Conservation (phyloP, 2,329 filamentous ascomycete genomes). For the Ophiocordyceps sinensis region DNA sequence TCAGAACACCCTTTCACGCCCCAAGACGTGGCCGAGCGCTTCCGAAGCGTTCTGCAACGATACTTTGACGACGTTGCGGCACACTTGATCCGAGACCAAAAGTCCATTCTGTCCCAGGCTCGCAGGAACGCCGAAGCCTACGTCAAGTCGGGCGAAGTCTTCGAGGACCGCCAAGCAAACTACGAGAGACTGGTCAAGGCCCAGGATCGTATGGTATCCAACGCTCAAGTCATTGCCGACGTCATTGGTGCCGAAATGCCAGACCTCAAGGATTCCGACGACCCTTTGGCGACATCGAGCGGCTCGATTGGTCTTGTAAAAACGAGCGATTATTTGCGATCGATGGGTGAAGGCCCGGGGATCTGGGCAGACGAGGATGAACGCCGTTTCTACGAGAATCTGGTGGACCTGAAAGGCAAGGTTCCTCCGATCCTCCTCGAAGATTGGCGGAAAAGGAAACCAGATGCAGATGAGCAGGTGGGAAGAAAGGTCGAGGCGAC, state of each 20-base stretch:
- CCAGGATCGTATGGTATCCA: conserved; percentile 79
- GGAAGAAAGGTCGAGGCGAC: conserved; percentile 55
- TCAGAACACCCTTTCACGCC: conserved; percentile 63
- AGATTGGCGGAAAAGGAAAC: conserved; percentile 87
- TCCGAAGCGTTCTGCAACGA: conserved; percentile 68
- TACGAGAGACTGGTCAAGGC: conserved; percentile 89
- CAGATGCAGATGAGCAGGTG: conserved; percentile 65
- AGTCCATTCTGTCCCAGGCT: conserved; percentile 71
- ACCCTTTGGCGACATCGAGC: conserved; percentile 47
- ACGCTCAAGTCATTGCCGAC: conserved; percentile 84
- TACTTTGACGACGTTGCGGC: conserved; percentile 90
- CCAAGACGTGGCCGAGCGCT: conserved; percentile 68
- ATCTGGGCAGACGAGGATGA: conserved; percentile 99
- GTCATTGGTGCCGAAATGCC: conserved; percentile 86
- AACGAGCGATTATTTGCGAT: conserved; percentile 81
- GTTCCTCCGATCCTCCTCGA: conserved; percentile 89
- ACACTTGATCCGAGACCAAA: conserved; percentile 83
- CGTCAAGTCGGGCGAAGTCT: conserved; percentile 95
- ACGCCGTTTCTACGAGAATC: conserved; percentile 91
- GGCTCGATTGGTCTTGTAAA: conserved; percentile 87
- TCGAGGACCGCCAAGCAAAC: conserved; percentile 90
- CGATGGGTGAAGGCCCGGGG: conserved; percentile 76
- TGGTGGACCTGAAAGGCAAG: conserved; percentile 89
- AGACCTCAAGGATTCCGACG: conserved; percentile 72
- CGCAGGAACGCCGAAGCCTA: conserved; percentile 96